phyloP scores from a whole-genome alignment of 2,329 filamentous ascomycete species.

The Colletotrichum sp. region DNA sequence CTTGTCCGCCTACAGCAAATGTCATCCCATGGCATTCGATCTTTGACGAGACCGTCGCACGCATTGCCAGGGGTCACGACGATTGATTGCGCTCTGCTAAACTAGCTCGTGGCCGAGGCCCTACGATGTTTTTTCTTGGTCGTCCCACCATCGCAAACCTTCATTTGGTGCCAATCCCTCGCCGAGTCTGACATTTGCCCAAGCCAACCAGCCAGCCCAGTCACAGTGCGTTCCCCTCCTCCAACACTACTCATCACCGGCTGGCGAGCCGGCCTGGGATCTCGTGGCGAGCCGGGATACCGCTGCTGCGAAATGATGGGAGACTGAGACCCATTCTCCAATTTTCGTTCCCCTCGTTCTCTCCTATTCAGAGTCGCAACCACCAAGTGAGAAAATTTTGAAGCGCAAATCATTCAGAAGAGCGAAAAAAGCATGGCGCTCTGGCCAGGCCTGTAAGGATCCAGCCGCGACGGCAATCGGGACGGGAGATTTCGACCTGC shows the following conservation, averaged over 20 bases:
- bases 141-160: slow-evolving; percentile 7
- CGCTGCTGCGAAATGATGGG: slow-evolving; percentile 1
- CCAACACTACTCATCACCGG: not conserved
- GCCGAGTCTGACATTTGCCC: not conserved
- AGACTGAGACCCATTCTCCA: slow-evolving; percentile 8
- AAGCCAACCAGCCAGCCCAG: not conserved
- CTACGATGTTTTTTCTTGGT: not conserved
- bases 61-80: not conserved
- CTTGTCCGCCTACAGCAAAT: not conserved
- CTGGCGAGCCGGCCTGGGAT: not conserved
- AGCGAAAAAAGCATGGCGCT: not conserved
- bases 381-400: not conserved
- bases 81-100: not conserved
- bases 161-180: not conserved
- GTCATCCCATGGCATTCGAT: slow-evolving; percentile 3
- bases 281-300: slow-evolving; percentile 1
- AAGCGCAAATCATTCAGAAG: not conserved
- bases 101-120: slow-evolving; percentile 1
- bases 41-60: not conserved
- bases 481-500: slow-evolving; percentile 15
- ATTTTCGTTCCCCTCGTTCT: not conserved
- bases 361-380: not conserved
- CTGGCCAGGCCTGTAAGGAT: not conserved
- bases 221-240: not conserved
- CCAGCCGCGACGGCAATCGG: slow-evolving; percentile 3